A percentile compares a stretch with the other conserved stretches of the same genome.
phyloP scores from a whole-genome alignment of 805 yeast species.

The Pichia phayaonensis region DNA sequence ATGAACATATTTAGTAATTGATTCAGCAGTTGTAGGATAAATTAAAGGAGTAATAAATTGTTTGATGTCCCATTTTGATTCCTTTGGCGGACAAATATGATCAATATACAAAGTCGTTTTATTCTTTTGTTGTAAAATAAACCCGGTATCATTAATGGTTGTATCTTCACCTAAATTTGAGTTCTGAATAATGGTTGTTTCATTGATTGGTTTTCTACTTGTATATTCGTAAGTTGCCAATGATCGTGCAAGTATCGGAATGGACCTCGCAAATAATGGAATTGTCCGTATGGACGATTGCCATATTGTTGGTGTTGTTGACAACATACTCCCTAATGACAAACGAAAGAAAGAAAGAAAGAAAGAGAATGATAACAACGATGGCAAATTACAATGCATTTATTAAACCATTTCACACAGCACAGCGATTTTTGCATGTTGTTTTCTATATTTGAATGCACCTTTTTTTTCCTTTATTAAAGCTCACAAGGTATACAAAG shows the following conservation, averaged over 20 bases:
- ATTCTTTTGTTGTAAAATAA: slow-evolving; percentile 40
- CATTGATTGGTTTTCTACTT: slow-evolving; percentile 16
- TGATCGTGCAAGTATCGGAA: background rate
- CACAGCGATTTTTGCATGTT: background rate
- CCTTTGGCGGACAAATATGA: slow-evolving; percentile 38
- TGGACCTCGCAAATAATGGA: background rate
- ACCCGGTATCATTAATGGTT: slow-evolving; percentile 50
- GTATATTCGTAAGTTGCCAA: background rate
- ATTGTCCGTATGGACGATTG: background rate
- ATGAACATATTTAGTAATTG: slow-evolving; percentile 23
- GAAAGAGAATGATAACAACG: background rate
- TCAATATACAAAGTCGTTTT: slow-evolving; percentile 52
- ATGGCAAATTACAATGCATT: background rate
- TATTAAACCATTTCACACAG: too few species aligned
- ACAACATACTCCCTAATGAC: background rate
- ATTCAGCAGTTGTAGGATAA: slow-evolving; percentile 32
- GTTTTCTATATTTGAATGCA: too few species aligned
- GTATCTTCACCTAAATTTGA: slow-evolving; percentile 48
- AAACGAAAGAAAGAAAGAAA: too few species aligned
- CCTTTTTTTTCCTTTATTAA: background rate
- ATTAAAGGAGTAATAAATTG: slow-evolving; percentile 36
- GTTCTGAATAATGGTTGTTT: slow-evolving; percentile 26
- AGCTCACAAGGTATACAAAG: background rate
- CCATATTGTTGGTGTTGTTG: background rate
- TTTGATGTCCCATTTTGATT: slow-evolving; percentile 38